Evolutionary conservation across 768 basidiomycete species (phyloP).

Genomic region (Amanita phalloides): DNA sequence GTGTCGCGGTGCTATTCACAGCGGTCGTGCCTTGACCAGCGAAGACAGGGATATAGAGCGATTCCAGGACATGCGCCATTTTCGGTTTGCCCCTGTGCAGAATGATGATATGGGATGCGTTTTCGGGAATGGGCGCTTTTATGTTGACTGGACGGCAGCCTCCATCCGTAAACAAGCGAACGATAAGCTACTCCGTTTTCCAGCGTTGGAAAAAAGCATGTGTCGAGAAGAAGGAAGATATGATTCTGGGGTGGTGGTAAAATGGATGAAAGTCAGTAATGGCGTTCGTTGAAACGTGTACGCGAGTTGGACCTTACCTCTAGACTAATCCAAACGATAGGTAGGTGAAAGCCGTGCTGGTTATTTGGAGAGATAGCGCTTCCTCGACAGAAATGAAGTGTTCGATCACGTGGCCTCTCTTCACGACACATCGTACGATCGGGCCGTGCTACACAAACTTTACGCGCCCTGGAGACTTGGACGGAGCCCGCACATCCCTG

Average conservation of each 20-base stretch:
- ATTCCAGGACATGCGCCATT: not conserved
- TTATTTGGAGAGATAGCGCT: not conserved
- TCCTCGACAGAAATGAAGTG: not conserved
- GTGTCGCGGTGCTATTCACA: constrained; percentile 19
- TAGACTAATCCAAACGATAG: not conserved
- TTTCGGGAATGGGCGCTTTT: not conserved
- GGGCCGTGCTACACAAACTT: not conserved
- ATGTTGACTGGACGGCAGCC: not conserved
- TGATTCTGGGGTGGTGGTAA: not conserved
- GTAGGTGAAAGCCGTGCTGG: not conserved
- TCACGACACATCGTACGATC: not conserved
- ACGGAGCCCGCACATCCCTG: not conserved
- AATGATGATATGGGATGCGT: not conserved
- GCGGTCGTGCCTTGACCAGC: constrained; percentile 42
- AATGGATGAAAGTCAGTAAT: not conserved
- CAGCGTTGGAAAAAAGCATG: constrained; percentile 5
- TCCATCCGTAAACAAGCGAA: not conserved
- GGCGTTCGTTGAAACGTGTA: not conserved
- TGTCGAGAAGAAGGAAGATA: constrained; percentile 1
- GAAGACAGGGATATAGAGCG: constrained; percentile 33
- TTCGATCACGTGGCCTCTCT: not conserved
- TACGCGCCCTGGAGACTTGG: not conserved
- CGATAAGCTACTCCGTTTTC: constrained; percentile 7
- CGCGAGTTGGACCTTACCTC: not conserved
- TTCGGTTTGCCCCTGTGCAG: not conserved